phyloP scores from a whole-genome alignment of 257 asterid species.

The Eustoma russellianum region DNA sequence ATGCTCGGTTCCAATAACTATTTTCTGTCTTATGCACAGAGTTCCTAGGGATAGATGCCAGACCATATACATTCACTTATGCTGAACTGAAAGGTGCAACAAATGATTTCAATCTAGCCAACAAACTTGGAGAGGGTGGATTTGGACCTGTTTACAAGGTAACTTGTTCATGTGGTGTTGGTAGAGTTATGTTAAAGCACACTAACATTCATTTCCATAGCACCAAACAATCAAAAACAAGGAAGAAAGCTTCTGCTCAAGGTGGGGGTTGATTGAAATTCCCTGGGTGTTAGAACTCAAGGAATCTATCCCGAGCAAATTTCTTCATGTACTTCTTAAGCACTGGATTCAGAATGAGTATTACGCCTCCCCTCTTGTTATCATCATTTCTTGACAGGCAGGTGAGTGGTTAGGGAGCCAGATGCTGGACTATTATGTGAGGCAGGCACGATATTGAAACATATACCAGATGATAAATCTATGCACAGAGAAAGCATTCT shows the following conservation, averaged over 20 bases:
- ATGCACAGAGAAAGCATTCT: background rate
- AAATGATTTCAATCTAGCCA: constrained; percentile 46
- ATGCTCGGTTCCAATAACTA: background rate
- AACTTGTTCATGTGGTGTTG: constrained; percentile 3
- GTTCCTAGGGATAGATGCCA: constrained; percentile 60
- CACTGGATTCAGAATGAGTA: background rate
- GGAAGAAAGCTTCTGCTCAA: background rate
- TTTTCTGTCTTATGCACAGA: constrained; percentile 30
- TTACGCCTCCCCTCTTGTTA: background rate
- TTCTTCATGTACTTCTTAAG: background rate
- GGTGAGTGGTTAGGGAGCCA: background rate
- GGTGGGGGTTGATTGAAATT: background rate
- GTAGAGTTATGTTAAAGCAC: background rate
- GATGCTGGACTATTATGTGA: background rate
- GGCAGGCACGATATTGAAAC: background rate
- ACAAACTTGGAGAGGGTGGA: constrained; percentile 94
- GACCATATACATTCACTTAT: constrained; percentile 63
- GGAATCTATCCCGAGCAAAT: background rate
- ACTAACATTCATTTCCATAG: background rate
- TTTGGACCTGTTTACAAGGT: constrained; percentile 91
- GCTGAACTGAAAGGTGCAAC: constrained; percentile 69
- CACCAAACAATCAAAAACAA: background rate
- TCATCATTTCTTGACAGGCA: background rate
- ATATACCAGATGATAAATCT: background rate
- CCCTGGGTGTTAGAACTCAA: background rate